Evolutionary conservation across 2,329 filamentous ascomycete genomes (phyloP), one percentile per base, ranked within the genome.

Genomic region (Cercospora sp.): DNA sequence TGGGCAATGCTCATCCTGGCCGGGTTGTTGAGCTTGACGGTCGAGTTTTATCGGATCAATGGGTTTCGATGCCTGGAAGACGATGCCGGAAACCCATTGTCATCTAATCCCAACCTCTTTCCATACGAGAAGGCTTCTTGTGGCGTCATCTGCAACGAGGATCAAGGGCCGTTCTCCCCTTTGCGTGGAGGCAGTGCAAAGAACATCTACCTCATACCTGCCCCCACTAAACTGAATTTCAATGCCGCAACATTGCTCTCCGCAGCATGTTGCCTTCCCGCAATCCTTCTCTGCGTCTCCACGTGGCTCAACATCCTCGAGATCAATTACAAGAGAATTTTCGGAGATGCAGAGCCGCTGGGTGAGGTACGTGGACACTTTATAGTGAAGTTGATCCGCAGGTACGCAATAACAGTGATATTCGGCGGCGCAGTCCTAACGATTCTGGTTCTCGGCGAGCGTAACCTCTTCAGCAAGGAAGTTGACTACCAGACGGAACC

Each of bases 251-350:
- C 86, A 8, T 82, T 91, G 2, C 79, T 91, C 1, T 84, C 87
- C 0, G 87, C 88, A 1, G 89, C 86, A 1, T 90, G 88, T 68
- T 90, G 88, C 67, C 85, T 91, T 2, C 88, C 88, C 0, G 87
- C 88, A 1, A 84, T 90, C 9, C 77, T 91, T 0, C 88, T 86
- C 8, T 77, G 90, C 8, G 80, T 87, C 0, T 88, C 85, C 0
- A 90, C 87, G 78, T 88, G 86, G 84, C 85, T 87, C 69, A 89
- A 88, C 72, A 89, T 91, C 4, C 76, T 89, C 1, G 84, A 89
- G 68, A 83, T 85, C 60, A 89, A 89, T 67, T 89, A 86, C 86
- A 86, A 82, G 69, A 80, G 77, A 48, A 78, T 79, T 0, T 83
- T 82, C 45, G 80, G 80, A 1, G 72, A 77, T 31, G 71, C 51